phyloP scores from a whole-genome alignment of 2,329 filamentous ascomycete species.

The Xylaria sp. region DNA sequence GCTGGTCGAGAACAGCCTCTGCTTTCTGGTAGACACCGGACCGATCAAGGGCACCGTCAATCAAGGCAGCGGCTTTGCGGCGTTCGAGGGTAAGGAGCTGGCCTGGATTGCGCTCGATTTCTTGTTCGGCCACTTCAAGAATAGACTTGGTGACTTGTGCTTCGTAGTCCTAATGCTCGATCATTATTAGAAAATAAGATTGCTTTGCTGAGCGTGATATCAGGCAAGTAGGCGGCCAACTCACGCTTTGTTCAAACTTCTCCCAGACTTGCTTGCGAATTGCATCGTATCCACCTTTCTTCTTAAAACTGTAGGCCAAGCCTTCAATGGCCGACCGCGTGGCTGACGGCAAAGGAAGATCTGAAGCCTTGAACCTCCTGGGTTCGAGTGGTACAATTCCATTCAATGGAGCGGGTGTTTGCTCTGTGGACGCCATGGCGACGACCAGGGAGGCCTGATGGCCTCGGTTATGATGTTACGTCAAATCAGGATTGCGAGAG shows the following conservation, averaged over 20 bases:
- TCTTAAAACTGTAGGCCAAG: constrained; percentile 84
- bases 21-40: constrained; percentile 80
- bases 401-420: constrained; percentile 42
- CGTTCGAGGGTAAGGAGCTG: constrained; percentile 79
- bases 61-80: constrained; percentile 77
- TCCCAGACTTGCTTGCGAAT: constrained; percentile 82
- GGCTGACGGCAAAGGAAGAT: constrained; percentile 78
- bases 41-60: constrained; percentile 82
- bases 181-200: constrained; percentile 23
- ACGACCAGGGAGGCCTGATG: constrained; percentile 43
- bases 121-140: constrained; percentile 75
- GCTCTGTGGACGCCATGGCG: constrained; percentile 48
- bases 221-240: constrained; percentile 41
- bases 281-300: constrained; percentile 84
- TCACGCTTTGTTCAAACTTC: constrained; percentile 76
- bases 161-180: constrained; percentile 71
- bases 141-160: constrained; percentile 73
- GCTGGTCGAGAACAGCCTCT: constrained; percentile 71
- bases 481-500: background rate
- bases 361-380: constrained; percentile 75
- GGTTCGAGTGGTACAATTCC: constrained; percentile 40
- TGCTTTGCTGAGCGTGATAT: background rate
- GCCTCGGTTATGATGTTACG: constrained; percentile 26
- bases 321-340: constrained; percentile 79
- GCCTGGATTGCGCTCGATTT: constrained; percentile 79